These are phyloP conservation scores for Cornus florida DNA, from an alignment of 148 eudicot genomes.

Conservation along the genomic window DNA sequence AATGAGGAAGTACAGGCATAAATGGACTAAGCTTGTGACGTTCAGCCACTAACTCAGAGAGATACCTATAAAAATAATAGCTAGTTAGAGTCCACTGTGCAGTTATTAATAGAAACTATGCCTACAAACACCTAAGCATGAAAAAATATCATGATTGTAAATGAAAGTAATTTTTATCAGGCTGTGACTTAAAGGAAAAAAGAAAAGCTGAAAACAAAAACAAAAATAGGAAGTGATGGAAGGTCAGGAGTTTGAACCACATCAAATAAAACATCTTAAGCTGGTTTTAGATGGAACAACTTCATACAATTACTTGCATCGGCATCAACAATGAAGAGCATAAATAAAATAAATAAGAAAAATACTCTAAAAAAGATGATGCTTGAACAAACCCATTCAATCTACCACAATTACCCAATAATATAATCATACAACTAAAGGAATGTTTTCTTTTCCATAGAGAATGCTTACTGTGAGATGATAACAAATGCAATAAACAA, in stretches of 20 bases:
- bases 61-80: conserved; percentile 54
- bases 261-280: not conserved
- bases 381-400: not conserved
- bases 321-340: not conserved
- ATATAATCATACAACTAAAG: not conserved
- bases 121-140: not conserved
- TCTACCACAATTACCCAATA: not conserved
- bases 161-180: not conserved
- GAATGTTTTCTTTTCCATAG: not conserved
- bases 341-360: not conserved
- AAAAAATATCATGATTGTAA: not conserved
- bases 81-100: not conserved
- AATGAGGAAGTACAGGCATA: conserved; percentile 69
- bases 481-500: not conserved
- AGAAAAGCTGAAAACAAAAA: too few relatives aligned
- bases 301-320: not conserved
- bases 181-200: not conserved
- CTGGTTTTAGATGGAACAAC: not conserved
- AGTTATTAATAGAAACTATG: not conserved
- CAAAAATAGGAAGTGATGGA: too few relatives aligned
- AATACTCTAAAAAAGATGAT: not conserved
- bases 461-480: not conserved
- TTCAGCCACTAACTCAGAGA: conserved; percentile 74
- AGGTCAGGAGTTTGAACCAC: not conserved
- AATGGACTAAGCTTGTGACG: conserved; percentile 86